These are phyloP conservation scores for Nicotiana otophora DNA, from an alignment of 257 asterid genomes.

Conservation along the genomic window DNA sequence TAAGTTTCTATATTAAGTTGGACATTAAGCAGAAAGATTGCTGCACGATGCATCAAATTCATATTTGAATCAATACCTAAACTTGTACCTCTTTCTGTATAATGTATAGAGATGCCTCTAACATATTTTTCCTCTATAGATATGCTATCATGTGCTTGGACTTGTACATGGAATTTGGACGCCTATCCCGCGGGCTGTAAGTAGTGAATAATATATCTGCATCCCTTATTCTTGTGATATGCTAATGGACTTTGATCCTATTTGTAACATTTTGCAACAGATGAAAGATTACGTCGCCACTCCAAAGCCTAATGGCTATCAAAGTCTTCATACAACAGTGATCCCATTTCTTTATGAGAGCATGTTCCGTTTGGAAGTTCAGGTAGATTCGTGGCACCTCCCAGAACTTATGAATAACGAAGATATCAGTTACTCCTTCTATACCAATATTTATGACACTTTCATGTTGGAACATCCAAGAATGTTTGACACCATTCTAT, in stretches of 20 bases:
- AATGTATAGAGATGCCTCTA: slow-evolving; percentile 11
- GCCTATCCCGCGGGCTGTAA: slow-evolving; percentile 89
- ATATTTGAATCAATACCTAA: background rate
- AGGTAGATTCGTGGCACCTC: slow-evolving; percentile 41
- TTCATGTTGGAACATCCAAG: background rate
- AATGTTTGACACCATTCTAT: background rate
- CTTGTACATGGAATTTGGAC: slow-evolving; percentile 92
- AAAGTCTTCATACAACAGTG: slow-evolving; percentile 90
- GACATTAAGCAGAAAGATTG: background rate
- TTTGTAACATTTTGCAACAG: slow-evolving; percentile 36
- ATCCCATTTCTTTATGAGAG: slow-evolving; percentile 93
- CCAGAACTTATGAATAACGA: background rate
- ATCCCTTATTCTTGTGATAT: background rate
- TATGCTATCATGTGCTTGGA: slow-evolving; percentile 94
- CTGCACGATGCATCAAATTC: background rate
- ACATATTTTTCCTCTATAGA: slow-evolving; percentile 36
- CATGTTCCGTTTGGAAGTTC: slow-evolving; percentile 89
- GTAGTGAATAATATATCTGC: slow-evolving; percentile 18
- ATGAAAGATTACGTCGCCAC: slow-evolving; percentile 94
- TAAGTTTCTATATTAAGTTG: background rate
- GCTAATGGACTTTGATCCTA: slow-evolving; percentile 4
- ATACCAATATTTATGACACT: background rate
- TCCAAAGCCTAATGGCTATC: slow-evolving; percentile 85
- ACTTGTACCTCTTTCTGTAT: background rate
- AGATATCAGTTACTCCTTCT: background rate